Evolutionary conservation across 73 alveolate species (phyloP).

Genomic region (Blepharisma stoltei): DNA sequence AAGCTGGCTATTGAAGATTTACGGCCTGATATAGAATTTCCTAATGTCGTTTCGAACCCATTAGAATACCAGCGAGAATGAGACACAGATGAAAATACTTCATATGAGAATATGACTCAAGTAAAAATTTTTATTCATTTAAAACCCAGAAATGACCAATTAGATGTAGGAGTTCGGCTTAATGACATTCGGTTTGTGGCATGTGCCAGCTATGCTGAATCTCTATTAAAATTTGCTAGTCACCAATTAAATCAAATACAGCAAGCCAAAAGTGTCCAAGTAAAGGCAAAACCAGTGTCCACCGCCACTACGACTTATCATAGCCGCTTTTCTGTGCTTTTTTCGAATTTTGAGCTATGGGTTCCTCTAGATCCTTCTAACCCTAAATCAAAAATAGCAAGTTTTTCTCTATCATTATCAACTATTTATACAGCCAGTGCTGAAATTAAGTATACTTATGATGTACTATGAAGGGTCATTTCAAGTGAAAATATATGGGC

Average conservation of each 20-base stretch:
- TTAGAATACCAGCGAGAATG: too few species aligned
- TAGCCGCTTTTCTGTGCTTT: background rate
- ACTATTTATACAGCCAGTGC: background rate
- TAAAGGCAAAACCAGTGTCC: background rate
- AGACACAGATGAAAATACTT: too few species aligned
- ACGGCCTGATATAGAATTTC: background rate
- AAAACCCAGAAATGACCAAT: background rate
- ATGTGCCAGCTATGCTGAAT: background rate
- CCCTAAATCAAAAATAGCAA: background rate
- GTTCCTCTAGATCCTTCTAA: background rate
- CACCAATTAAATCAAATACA: background rate
- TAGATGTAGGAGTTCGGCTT: background rate
- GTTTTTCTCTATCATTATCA: background rate
- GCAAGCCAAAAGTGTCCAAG: background rate
- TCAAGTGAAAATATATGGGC: background rate
- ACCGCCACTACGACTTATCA: background rate
- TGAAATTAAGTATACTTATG: background rate
- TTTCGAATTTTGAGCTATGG: background rate
- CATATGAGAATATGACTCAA: too few species aligned
- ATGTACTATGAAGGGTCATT: background rate
- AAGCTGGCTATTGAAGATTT: background rate
- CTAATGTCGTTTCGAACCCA: too few species aligned
- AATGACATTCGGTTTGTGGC: background rate
- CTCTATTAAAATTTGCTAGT: background rate
- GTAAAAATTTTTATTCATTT: too few species aligned